Base-by-base conservation (phyloP, 805 yeast species). In the Tanozyma kutaoensis region DNA sequence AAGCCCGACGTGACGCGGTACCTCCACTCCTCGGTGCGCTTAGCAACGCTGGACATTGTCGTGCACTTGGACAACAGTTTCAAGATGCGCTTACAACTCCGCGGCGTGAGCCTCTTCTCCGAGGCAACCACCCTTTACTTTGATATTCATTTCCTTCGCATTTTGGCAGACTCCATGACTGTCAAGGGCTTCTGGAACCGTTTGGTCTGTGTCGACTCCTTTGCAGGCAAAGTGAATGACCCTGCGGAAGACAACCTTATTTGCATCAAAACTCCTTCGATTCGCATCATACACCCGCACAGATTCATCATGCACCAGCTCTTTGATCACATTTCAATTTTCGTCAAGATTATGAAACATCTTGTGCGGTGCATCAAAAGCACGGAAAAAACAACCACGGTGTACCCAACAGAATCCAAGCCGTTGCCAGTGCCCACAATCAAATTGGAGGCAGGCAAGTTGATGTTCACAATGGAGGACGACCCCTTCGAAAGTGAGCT, bases 401-500 rank as follows among this genome's bases (percentile, higher is more conserved):
- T 58, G 4, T 33, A 36, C 8, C 64, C 65, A 2, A 44, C 38
- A 5, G 55, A 47, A 25, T 44, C 56, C 8, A 31, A 33, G 6
- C 39, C 60, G 2, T 24, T 51, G 9, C 27, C 32, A 1, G 22
- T 56, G 10, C 63, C 65, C 3, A 30, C 33, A 10, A 45, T 58
- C 5, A 33, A 36, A 3, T 22, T 59, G 15, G 45, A 32, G 15
- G 38, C 61, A 2, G 34, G 35, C 5, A 43, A 36, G 30, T 24
- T 59, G 3, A 27, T 48, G 3, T 58, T 56, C 26, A 24, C 31
- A 6, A 58, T 59, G 55, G 66, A 59, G 27, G 66, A 59, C 32
- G 65, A 59, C 41, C 63, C 63, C 4, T 59, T 59, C 35, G 66
- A 59, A 32, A 26, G 46, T 14, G 59, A 58, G 26, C 36, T 59